Percentiles rank a stretch among this genome's conserved stretches.
Evolutionary conservation across 148 eudicot species (phyloP).

Genomic region (Arctostaphylos glauca): DNA sequence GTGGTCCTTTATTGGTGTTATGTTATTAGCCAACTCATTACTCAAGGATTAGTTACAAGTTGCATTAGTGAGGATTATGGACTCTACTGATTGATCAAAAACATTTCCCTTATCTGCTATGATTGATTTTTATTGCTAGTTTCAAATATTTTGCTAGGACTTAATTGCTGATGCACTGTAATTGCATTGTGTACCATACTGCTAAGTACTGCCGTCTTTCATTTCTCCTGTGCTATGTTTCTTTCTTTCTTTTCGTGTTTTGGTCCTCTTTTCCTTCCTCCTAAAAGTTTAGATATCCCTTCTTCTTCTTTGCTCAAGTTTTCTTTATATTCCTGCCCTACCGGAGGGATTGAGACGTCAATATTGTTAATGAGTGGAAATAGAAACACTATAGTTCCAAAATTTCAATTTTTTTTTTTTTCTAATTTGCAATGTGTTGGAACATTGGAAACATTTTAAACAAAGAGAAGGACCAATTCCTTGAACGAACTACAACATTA

Average conservation of each 20-base stretch:
- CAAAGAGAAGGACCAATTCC: not conserved
- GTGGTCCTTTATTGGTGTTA: not conserved
- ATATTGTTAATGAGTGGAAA: not conserved
- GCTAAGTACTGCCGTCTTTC: not conserved
- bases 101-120: slow-evolving; percentile 4
- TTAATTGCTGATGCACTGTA: not conserved
- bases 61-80: not conserved
- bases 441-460: not conserved
- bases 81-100: not conserved
- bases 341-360: not conserved
- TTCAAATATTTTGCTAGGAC: not conserved
- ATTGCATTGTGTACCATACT: not conserved
- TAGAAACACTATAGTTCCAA: not conserved
- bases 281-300: not conserved
- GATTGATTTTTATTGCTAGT: not conserved
- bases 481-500: not conserved
- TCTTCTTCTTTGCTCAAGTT: not conserved
- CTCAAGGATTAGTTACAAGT: not conserved
- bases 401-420: not conserved
- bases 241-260: not conserved
- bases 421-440: not conserved
- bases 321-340: not conserved
- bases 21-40: not conserved
- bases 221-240: not conserved
- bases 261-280: not conserved